These are phyloP conservation scores for Dendrostoma leiphaemia DNA, from an alignment of 2,329 filamentous ascomycete genomes.

Conservation along the genomic window DNA sequence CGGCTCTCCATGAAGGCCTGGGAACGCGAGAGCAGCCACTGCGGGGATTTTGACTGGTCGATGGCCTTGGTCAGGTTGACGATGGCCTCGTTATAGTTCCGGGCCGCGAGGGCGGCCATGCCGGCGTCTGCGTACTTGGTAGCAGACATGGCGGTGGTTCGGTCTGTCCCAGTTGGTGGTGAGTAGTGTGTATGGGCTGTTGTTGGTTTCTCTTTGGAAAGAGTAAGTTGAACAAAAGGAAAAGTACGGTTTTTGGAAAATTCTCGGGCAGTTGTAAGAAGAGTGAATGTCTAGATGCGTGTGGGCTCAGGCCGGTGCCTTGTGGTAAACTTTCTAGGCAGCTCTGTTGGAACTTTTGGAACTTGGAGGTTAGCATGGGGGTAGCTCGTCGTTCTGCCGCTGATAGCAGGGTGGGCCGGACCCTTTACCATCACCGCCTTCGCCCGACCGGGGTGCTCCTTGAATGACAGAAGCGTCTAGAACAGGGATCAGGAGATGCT, in stretches of 20 bases:
- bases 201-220: too few relatives aligned
- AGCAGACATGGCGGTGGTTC: slow-evolving; percentile 45
- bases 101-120: slow-evolving; percentile 60
- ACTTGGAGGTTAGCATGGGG: too few relatives aligned
- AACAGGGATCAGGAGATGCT: too few relatives aligned
- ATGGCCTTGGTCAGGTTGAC: slow-evolving; percentile 67
- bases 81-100: slow-evolving; percentile 68
- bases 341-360: too few relatives aligned
- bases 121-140: slow-evolving; percentile 56
- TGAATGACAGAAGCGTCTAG: too few relatives aligned
- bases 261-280: too few relatives aligned
- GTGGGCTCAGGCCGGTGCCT: too few relatives aligned
- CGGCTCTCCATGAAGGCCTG: slow-evolving; percentile 70
- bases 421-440: not conserved
- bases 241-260: too few relatives aligned
- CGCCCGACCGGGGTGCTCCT: too few relatives aligned
- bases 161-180: not conserved
- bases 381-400: not conserved
- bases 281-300: too few relatives aligned
- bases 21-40: slow-evolving; percentile 80
- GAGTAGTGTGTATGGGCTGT: not conserved
- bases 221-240: too few relatives aligned
- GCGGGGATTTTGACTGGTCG: slow-evolving; percentile 62
- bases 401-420: not conserved
- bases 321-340: too few relatives aligned